Evolutionary conservation across 805 yeast genomes (phyloP), one percentile per base, ranked within the genome.

Genomic region (Pichia thaimueangensis): DNA sequence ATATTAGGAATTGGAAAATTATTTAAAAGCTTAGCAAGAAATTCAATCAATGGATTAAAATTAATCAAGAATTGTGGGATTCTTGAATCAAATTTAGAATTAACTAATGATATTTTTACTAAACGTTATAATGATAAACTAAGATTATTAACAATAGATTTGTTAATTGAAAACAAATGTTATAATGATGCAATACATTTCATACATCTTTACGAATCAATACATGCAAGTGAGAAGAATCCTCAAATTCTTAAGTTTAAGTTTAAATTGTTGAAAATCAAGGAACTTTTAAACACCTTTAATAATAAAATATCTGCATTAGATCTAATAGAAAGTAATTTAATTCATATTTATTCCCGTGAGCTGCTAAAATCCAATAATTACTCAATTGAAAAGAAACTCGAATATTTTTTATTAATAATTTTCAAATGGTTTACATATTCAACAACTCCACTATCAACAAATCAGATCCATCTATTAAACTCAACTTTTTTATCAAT

Each of bases 121-220:
- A 19, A 30, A 29, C 43, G 43, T 20, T 56, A 51, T 41, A 29
- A 51, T 15, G 37, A 49, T 23, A 30, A 45, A 6, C 48, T 58
- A 54, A 43, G 49, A 27, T 32, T 45, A 7, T 25, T 47, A 9
- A 52, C 53, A 20, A 44, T 58, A 21, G 47, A 50, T 12, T 22
- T 49, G 4, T 38, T 58, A 12, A 43, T 50, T 4, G 45, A 47
- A 16, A 45, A 47, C 37, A 40, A 38, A 8, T 40, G 45, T 20
- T 30, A 40, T 11, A 24, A 12, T 15, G 47, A 50, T n/a, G 54
- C 59, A 2, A 33, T 39, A n/a, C 34, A 34, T 1, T 52, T 45
- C 30, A 35, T 55, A 12, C 15, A 44, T 11, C n/a, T 48, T 13
- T 31, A 30, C 19, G 32, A 42, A 24, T 22, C 16, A 12, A 15